Evolutionary conservation across 345 rosid genomes (phyloP).

Genomic region (Rhodomyrtus tomentosa): DNA sequence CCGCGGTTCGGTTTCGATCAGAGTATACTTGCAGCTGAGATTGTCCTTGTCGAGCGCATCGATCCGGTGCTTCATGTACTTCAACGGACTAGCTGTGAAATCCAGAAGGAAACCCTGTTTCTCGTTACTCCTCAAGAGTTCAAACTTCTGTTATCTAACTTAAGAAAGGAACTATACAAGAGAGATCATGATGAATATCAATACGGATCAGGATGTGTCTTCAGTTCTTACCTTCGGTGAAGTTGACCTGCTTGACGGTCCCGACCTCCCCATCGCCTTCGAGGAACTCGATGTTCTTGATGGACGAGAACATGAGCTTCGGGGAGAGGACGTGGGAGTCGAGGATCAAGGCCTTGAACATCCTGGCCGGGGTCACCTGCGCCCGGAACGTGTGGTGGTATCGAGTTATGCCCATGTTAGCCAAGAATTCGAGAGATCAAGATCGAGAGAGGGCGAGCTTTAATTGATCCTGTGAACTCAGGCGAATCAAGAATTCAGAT

Average conservation of each 20-base stretch:
- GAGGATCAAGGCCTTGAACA: slow-evolving; percentile 33
- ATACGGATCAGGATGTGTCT: background rate
- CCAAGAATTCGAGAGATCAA: background rate
- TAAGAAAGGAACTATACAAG: background rate
- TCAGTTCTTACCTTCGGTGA: slow-evolving; percentile 16
- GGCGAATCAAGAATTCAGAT: background rate
- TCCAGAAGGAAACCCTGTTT: background rate
- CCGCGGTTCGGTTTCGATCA: slow-evolving; percentile 13
- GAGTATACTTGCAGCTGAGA: slow-evolving; percentile 10
- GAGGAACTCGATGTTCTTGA: slow-evolving; percentile 18
- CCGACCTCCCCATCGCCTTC: slow-evolving; percentile 32
- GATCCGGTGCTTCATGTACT: slow-evolving; percentile 18
- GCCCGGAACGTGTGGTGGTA: slow-evolving; percentile 13
- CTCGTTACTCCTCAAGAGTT: background rate
- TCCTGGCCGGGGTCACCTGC: slow-evolving; percentile 19
- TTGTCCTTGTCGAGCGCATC: slow-evolving; percentile 29
- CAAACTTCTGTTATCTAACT: background rate
- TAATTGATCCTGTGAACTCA: background rate
- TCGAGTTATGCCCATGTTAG: slow-evolving; percentile 8
- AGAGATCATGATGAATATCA: background rate
- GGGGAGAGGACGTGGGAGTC: slow-evolving; percentile 30
- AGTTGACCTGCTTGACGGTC: slow-evolving; percentile 26
- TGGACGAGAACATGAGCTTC: slow-evolving; percentile 30
- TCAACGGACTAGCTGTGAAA: slow-evolving; percentile 13
- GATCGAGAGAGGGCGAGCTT: background rate